phyloP scores from a whole-genome alignment of 495 filamentous ascomycete species.

The Bacidia rubella region DNA sequence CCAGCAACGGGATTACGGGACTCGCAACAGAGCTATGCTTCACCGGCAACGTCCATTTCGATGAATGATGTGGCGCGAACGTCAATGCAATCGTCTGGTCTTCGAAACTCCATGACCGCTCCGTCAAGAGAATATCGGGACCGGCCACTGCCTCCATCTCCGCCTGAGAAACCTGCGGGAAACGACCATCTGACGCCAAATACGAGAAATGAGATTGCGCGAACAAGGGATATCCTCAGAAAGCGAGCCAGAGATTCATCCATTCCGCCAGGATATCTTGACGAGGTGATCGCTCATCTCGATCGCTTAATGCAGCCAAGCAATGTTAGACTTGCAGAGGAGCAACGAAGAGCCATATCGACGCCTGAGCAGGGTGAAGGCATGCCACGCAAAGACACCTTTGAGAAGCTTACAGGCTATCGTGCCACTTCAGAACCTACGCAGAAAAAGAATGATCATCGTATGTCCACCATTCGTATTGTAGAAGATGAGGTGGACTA shows the following conservation, averaged over 20 bases:
- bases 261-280: slow-evolving; percentile 33
- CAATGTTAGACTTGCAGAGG: slow-evolving; percentile 16
- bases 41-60: slow-evolving; percentile 38
- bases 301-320: slow-evolving; percentile 47
- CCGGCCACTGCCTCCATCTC: slow-evolving; percentile 15
- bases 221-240: slow-evolving; percentile 43
- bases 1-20: slow-evolving; percentile 24
- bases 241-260: slow-evolving; percentile 31
- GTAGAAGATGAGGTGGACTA: slow-evolving; percentile 22
- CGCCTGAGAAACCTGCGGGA: slow-evolving; percentile 8
- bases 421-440: slow-evolving; percentile 16
- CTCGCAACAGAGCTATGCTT: slow-evolving; percentile 22
- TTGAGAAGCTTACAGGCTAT: slow-evolving; percentile 14
- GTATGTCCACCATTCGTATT: slow-evolving; percentile 32
- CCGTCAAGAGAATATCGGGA: slow-evolving; percentile 4
- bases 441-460: neutral
- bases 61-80: slow-evolving; percentile 16
- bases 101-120: neutral
- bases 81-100: neutral
- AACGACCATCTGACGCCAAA: slow-evolving; percentile 31
- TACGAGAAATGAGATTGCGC: slow-evolving; percentile 37
- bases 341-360: slow-evolving; percentile 35
- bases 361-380: slow-evolving; percentile 34
- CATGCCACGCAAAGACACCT: slow-evolving; percentile 17
- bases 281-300: slow-evolving; percentile 46